phyloP scores from a whole-genome alignment of 176 grass and related monocot species.

The Juncus inflexus region DNA sequence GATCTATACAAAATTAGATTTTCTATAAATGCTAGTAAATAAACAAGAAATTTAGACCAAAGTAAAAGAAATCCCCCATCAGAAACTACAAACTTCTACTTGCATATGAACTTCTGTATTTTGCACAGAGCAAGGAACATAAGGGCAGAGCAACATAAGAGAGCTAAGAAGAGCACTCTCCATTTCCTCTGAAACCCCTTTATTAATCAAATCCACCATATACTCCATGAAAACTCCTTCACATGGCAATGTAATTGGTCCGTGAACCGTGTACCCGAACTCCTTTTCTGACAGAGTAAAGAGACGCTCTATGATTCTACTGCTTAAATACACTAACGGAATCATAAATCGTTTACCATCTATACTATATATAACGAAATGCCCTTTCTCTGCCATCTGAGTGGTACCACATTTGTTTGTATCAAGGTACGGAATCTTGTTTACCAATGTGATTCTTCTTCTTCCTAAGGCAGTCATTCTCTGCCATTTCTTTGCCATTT shows the following conservation, averaged over 20 bases:
- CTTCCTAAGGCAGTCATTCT: slow-evolving; percentile 41
- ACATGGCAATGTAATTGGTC: slow-evolving; percentile 57
- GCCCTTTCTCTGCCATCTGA: slow-evolving; percentile 46
- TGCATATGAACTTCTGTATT: slow-evolving; percentile 19
- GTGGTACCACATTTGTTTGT: slow-evolving; percentile 26
- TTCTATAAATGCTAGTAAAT: no score
- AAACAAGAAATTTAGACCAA: no score
- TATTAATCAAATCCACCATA: slow-evolving; percentile 42
- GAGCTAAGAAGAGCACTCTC: slow-evolving; percentile 58
- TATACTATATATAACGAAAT: slow-evolving; percentile 34
- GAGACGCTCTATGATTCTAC: slow-evolving; percentile 43
- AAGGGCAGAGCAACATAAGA: slow-evolving; percentile 38
- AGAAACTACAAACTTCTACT: no score
- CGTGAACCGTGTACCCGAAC: slow-evolving; percentile 41
- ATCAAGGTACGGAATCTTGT: slow-evolving; percentile 14
- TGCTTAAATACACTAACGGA: slow-evolving; percentile 39
- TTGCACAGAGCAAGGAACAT: slow-evolving; percentile 12
- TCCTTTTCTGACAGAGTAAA: slow-evolving; percentile 49
- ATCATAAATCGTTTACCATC: slow-evolving; percentile 56
- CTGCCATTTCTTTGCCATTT: slow-evolving; percentile 57
- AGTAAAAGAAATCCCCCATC: no score
- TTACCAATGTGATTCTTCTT: slow-evolving; percentile 33
- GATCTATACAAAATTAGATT: no score
- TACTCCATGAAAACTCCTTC: slow-evolving; percentile 56
- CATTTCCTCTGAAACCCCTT: slow-evolving; percentile 46